Percentiles rank a stretch among this genome's conserved stretches.
Conservation (phyloP, 345 rosid species). For the Atalantia buxifolia region DNA sequence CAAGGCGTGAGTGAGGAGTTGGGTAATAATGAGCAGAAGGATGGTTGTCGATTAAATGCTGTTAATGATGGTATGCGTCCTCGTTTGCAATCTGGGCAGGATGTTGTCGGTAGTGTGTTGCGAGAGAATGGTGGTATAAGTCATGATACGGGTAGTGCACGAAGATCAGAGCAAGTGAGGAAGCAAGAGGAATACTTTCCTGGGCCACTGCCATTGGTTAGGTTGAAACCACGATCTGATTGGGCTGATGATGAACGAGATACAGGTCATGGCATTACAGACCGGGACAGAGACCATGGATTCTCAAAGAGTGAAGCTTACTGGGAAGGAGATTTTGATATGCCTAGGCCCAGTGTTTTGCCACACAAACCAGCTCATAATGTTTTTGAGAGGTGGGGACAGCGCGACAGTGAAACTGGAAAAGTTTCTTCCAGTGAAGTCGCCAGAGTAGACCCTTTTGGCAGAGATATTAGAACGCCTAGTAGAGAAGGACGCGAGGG, state of each 20-base stretch:
- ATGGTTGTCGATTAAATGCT: conserved; percentile 29
- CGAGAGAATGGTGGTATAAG: conserved; percentile 38
- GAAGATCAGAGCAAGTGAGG: conserved; percentile 37
- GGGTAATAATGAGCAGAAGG: conserved; percentile 36
- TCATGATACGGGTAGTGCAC: conserved; percentile 34
- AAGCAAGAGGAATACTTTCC: conserved; percentile 63
- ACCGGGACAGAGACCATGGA: conserved; percentile 60
- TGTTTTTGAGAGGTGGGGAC: conserved; percentile 53
- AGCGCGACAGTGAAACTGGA: conserved; percentile 59
- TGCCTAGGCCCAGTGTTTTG: conserved; percentile 54
- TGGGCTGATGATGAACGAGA: conserved; percentile 99
- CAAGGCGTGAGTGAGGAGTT: conserved; percentile 40
- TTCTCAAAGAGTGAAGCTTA: conserved; percentile 57
- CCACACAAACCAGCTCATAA: conserved; percentile 59
- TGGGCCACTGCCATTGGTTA: conserved; percentile 74
- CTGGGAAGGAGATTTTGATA: conserved; percentile 77
- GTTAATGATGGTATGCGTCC: conserved; percentile 67
- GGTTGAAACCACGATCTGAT: conserved; percentile 84
- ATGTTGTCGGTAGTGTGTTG: conserved; percentile 29
- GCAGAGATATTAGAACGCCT: conserved; percentile 40
- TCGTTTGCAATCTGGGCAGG: conserved; percentile 44
- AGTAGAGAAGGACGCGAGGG: conserved; percentile 67
- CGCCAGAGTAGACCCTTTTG: conserved; percentile 36
- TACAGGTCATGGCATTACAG: conserved; percentile 63
- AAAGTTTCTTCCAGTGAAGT: conserved; percentile 61